Evolutionary conservation across 106 monocot species (phyloP).

Genomic region (Dioscorea dumetorum): DNA sequence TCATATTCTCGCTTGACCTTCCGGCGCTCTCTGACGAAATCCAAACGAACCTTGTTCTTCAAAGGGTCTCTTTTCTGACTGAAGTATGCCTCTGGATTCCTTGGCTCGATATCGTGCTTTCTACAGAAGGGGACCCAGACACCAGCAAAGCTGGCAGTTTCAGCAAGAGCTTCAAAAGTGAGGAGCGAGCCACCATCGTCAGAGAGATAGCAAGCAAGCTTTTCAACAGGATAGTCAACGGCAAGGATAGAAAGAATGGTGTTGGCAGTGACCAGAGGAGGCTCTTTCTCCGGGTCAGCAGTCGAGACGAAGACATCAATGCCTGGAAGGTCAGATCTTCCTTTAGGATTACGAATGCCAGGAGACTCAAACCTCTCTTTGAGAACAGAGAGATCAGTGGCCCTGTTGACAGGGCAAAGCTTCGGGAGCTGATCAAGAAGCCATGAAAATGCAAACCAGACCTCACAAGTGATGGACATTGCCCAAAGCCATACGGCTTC

Average conservation of each 20-base stretch:
- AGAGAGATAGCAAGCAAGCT: slow-evolving; percentile 72
- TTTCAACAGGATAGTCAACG: slow-evolving; percentile 75
- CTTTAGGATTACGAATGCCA: slow-evolving; percentile 51
- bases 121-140: slow-evolving; percentile 94
- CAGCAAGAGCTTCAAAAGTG: slow-evolving; percentile 66
- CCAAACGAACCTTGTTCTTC: slow-evolving; percentile 80
- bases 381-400: slow-evolving; percentile 57
- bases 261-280: slow-evolving; percentile 59
- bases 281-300: slow-evolving; percentile 72
- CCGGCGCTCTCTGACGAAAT: slow-evolving; percentile 89
- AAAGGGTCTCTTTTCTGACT: slow-evolving; percentile 65
- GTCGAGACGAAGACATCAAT: slow-evolving; percentile 76
- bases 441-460: slow-evolving; percentile 83
- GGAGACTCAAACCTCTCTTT: slow-evolving; percentile 59
- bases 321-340: slow-evolving; percentile 68
- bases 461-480: slow-evolving; percentile 59
- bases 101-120: slow-evolving; percentile 82
- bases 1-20: slow-evolving; percentile 97
- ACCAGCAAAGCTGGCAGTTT: slow-evolving; percentile 68
- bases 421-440: slow-evolving; percentile 83
- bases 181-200: slow-evolving; percentile 74
- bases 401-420: slow-evolving; percentile 64
- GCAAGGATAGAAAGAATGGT: slow-evolving; percentile 80
- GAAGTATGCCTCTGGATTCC: slow-evolving; percentile 94
- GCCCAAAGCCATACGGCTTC: slow-evolving; percentile 81